These are phyloP conservation scores for Ascochyta pisi DNA, from an alignment of 2,329 filamentous ascomycete genomes.

Conservation along the genomic window DNA sequence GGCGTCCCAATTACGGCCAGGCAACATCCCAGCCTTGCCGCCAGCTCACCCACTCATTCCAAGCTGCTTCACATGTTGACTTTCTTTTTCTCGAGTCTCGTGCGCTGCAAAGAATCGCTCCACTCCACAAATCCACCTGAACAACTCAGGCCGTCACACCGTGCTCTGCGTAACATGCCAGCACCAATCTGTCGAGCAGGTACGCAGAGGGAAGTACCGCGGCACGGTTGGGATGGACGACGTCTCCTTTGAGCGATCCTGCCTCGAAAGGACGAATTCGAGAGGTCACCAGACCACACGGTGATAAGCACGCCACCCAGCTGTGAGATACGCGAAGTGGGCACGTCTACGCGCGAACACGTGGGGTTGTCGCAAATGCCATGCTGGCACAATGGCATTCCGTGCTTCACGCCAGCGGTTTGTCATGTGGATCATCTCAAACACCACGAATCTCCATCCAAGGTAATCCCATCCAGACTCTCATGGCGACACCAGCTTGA, in stretches of 20 bases:
- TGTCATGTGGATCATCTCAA: conserved; percentile 14
- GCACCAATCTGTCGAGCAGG: background rate
- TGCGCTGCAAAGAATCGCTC: conserved; percentile 3
- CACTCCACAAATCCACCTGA: conserved; percentile 10
- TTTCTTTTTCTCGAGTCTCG: conserved; percentile 14
- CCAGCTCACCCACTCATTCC: conserved; percentile 12
- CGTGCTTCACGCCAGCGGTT: conserved; percentile 10
- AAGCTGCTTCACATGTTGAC: conserved; percentile 5
- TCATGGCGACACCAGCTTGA: background rate
- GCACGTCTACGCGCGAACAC: conserved; percentile 20
- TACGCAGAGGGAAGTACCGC: conserved; percentile 8
- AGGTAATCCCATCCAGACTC: background rate
- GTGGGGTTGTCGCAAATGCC: conserved; percentile 15
- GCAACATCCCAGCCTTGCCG: conserved; percentile 15
- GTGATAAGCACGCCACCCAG: conserved; percentile 10
- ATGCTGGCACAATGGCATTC: conserved; percentile 16
- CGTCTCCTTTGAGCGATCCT: conserved; percentile 9
- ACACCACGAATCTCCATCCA: conserved; percentile 5
- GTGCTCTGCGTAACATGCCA: conserved; percentile 17
- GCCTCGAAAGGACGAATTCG: background rate
- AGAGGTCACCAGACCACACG: conserved; percentile 12
- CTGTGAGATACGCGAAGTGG: conserved; percentile 11
- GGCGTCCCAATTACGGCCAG: conserved; percentile 8
- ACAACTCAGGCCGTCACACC: conserved; percentile 15
- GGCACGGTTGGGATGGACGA: background rate